Evolutionary conservation across 2,329 filamentous ascomycete species (phyloP), one percentile per base, ranked within the genome.

Genomic region (Exophiala sp.): DNA sequence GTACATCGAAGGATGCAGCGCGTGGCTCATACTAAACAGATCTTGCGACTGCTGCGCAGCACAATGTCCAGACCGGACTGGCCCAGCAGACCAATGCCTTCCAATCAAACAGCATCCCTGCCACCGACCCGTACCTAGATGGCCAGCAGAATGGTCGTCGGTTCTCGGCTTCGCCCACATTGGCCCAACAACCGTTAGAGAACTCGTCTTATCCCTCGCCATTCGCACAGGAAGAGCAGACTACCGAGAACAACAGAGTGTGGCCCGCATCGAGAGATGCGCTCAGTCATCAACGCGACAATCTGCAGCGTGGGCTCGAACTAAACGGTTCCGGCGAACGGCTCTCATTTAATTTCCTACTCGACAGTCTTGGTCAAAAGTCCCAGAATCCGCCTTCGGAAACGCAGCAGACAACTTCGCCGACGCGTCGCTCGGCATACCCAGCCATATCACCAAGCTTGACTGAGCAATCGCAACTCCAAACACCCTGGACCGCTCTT

Each of bases 311-410:
- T 33, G 78, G 78, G 36, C 67, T 87, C 1, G 80, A 86, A 36
- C 72, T 88, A 54, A 79, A 80, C 2, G 74, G 80, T 1, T 61
- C 66, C 29, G 75, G 75, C 21, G 88, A 91, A 65, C 80, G 84
- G 43, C 75, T 91, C 7, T 86, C 84, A 5, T 80, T 94, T 32
- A 86, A 85, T 53, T 91, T 91, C 62, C 75, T 94, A 1, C 76
- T 92, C 1, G 83, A 86, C 54, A 72, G 79, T 33, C 77, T 79
- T 5, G 79, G 82, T 45, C 79, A 78, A 34, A 52, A 75, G 78
- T 18, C 77, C 70, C 58, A 78, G 74, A 62, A 78, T 81, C 47
- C 35, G 16, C 5, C 43, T 10, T 41, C 46, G n/a, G 12, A 32
- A 33, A 39, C 40, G 5, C 32, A 29, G 24, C 51, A 51, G 18